Evolutionary conservation across 257 asterid genomes (phyloP).

Genomic region (Plectranthus barbatus): DNA sequence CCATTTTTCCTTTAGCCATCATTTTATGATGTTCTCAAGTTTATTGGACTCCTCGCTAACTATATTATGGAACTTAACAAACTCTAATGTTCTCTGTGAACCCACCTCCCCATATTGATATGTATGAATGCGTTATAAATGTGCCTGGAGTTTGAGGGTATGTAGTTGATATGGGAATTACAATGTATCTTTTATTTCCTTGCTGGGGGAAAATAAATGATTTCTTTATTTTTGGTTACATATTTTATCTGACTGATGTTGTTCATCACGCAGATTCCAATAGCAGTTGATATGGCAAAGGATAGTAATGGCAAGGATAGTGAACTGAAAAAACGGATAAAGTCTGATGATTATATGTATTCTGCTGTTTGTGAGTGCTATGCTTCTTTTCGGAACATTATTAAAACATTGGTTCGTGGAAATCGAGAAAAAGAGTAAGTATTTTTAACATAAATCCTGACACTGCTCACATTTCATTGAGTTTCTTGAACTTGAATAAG

Average conservation of each 20-base stretch:
- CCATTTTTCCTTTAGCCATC: neutral
- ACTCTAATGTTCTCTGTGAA: no score
- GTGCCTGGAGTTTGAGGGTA: no score
- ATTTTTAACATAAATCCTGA: neutral
- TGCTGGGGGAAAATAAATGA: neutral
- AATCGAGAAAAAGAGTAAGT: slow-evolving; percentile 68
- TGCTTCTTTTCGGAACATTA: slow-evolving; percentile 68
- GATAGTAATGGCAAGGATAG: slow-evolving; percentile 84
- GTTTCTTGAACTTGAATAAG: slow-evolving; percentile 11
- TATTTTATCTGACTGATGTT: neutral
- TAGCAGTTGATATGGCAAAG: slow-evolving; percentile 94
- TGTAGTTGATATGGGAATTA: no score
- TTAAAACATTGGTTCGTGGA: slow-evolving; percentile 60
- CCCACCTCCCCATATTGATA: no score
- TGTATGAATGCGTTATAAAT: no score
- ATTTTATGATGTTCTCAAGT: neutral
- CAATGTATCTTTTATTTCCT: no score
- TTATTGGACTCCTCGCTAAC: neutral
- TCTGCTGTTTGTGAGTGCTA: slow-evolving; percentile 88
- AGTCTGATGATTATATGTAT: slow-evolving; percentile 70
- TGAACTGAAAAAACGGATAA: slow-evolving; percentile 74
- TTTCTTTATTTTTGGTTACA: slow-evolving; percentile 2
- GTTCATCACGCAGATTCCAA: slow-evolving; percentile 55
- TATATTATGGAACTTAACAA: no score
- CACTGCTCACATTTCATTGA: neutral